phyloP scores from a whole-genome alignment of 371 early-diverging fungal species.

The Mortierella sp. region DNA sequence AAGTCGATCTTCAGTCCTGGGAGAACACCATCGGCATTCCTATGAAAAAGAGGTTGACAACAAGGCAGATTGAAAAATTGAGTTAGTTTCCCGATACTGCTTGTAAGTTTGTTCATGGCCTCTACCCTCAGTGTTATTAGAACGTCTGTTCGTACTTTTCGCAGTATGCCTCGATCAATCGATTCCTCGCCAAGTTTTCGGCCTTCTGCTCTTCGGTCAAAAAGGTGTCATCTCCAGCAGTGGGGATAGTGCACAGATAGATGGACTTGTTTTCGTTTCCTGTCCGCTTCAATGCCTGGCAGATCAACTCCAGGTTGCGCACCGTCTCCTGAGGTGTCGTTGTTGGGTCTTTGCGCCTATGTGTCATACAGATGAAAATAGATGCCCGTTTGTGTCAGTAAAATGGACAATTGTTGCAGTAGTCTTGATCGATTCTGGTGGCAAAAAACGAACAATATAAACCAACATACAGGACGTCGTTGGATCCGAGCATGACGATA shows the following conservation, averaged over 20 bases:
- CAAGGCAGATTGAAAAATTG: not conserved
- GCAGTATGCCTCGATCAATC: slow-evolving; percentile 36
- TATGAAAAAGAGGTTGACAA: not conserved
- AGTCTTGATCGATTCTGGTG: not conserved
- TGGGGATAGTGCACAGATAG: slow-evolving; percentile 51
- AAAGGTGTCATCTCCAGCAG: slow-evolving; percentile 47
- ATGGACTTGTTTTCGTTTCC: slow-evolving; percentile 44
- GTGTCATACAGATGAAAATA: not conserved
- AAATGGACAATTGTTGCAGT: not conserved
- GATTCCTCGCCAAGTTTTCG: slow-evolving; percentile 42
- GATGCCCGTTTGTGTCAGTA: not conserved
- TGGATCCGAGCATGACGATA: slow-evolving; percentile 54
- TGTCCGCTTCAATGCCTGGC: slow-evolving; percentile 39
- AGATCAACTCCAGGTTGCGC: slow-evolving; percentile 49
- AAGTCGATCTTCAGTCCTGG: slow-evolving; percentile 49
- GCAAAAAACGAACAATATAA: too few relatives aligned
- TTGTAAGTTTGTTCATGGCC: not conserved
- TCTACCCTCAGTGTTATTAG: not conserved
- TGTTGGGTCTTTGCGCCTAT: slow-evolving; percentile 30
- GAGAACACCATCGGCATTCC: slow-evolving; percentile 40
- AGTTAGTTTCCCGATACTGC: not conserved
- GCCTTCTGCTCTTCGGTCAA: slow-evolving; percentile 32
- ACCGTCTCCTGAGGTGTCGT: slow-evolving; percentile 43
- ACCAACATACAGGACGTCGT: slow-evolving; percentile 43
- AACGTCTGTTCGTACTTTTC: slow-evolving; percentile 18